phyloP scores from a whole-genome alignment of 257 asterid genomes.

The Ballota nigra region DNA sequence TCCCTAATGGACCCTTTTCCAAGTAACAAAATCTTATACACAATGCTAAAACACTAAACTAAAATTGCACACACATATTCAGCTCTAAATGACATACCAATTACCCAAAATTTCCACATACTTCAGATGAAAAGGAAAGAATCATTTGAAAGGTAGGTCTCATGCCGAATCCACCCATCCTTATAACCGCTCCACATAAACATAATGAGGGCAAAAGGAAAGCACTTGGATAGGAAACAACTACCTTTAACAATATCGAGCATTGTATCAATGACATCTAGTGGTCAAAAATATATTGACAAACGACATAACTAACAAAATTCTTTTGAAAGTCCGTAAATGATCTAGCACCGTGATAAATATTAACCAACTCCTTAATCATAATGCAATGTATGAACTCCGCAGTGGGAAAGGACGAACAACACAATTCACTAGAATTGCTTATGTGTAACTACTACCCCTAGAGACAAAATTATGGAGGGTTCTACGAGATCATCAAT shows the following conservation, averaged over 20 bases:
- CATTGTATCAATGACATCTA: not conserved
- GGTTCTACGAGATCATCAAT: not conserved
- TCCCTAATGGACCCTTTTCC: constrained; percentile 50
- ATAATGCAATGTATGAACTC: no score
- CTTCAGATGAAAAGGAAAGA: not conserved
- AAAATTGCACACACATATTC: not conserved
- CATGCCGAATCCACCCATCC: not conserved
- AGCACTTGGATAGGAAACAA: no score
- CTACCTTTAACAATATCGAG: not conserved
- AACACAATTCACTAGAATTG: no score
- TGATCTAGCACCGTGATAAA: no score
- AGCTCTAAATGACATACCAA: not conserved
- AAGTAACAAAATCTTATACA: not conserved
- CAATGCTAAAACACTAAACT: not conserved
- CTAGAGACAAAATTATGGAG: not conserved
- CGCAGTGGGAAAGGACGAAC: no score
- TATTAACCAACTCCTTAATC: no score
- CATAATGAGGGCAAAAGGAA: no score
- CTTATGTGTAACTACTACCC: not conserved
- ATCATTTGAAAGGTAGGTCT: not conserved
- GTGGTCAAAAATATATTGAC: no score
- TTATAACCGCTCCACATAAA: not conserved
- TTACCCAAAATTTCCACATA: not conserved
- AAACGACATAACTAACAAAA: no score
- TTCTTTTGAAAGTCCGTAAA: no score